Evolutionary conservation across 2,329 filamentous ascomycete genomes (phyloP), one percentile per base, ranked within the genome.

Genomic region (Aspergillus hortae): DNA sequence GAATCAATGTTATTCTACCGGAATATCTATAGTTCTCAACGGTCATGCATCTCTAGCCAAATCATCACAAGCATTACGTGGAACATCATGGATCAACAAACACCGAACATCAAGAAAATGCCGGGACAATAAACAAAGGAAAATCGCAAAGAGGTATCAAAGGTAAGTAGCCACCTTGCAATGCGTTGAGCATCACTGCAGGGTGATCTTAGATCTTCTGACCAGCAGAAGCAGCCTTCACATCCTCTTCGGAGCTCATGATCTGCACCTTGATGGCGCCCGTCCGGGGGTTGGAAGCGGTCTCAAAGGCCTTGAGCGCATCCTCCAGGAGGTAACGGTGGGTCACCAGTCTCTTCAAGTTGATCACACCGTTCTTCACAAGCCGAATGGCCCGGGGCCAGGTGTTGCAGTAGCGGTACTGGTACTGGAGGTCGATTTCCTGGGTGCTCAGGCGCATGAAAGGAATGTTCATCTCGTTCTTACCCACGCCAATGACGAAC

Each of bases 221-320:
- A 43, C 60, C 63, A 57, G 64, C 65, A 48, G 59, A 63, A 50
- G 65, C 67, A 48, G 64, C 64, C 59, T 66, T 64, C 32, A 73
- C 65, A 55, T 73, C 70, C 53, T 71, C 70, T 55, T 68, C 67
- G 10, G 65, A 70, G 55, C 70, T 72, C 69, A 73, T 90, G 66
- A 96, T 96, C 81, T 91, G 88, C 55, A 96, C 92, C 80, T 97
- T 97, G 74, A 97, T 96, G n/a, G 92, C 90, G 6, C 92, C 92
- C 47, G 89, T 95, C 79, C 88, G 91, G 36, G 90, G 87, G 73
- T 96, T 85, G 7, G 88, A 84, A 17, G 92, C 90, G 38, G 89
- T 94, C 76, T 91, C 85, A 72, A 97, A 97, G 6, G 92, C 92
- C 74, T 92, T 83, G 25, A 94, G 73, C 0, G 92, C 91, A 68